Conservation (phyloP, 1,139 yeast species). For the Taphrina populina region DNA sequence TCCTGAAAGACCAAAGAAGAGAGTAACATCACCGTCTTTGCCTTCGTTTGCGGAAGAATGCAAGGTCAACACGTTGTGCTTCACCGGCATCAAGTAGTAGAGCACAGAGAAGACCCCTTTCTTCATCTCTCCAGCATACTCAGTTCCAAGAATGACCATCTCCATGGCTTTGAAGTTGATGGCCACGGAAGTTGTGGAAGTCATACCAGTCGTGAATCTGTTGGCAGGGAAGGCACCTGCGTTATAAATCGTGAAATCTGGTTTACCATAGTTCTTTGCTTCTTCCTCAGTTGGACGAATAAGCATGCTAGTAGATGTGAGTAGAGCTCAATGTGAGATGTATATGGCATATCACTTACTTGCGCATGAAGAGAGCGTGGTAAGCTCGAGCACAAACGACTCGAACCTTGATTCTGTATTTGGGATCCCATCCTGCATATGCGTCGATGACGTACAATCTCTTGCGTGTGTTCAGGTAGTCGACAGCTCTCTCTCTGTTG, state of each 20-base stretch:
- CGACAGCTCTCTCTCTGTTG: slow-evolving; percentile 94
- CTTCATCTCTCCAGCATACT: slow-evolving; percentile 99
- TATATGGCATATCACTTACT: slow-evolving; percentile 45
- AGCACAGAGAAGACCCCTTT: slow-evolving; percentile 98
- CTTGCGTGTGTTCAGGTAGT: slow-evolving; percentile 92
- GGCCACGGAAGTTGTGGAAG: slow-evolving; percentile 92
- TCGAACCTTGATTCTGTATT: slow-evolving; percentile 94
- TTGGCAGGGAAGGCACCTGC: slow-evolving; percentile 99
- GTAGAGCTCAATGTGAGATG: no score
- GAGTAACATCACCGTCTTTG: slow-evolving; percentile 73
- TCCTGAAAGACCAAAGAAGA: slow-evolving; percentile 95
- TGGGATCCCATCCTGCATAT: slow-evolving; percentile 98
- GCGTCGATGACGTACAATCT: slow-evolving; percentile 95
- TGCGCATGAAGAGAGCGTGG: slow-evolving; percentile 97
- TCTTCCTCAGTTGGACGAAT: slow-evolving; percentile 93
- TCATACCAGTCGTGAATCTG: slow-evolving; percentile 95
- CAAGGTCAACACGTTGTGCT: slow-evolving; percentile 83
- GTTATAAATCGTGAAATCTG: slow-evolving; percentile 96
- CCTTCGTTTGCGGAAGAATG: slow-evolving; percentile 96
- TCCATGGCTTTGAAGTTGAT: slow-evolving; percentile 97
- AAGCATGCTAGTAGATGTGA: slow-evolving; percentile 57
- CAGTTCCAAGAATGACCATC: slow-evolving; percentile 97
- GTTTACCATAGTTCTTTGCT: slow-evolving; percentile 86
- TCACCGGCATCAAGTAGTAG: slow-evolving; percentile 98
- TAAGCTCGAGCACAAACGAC: slow-evolving; percentile 97